Evolutionary conservation across 371 early-diverging fungal species (phyloP), one percentile per base, ranked within the genome.

Genomic region (Mortierella sp.): DNA sequence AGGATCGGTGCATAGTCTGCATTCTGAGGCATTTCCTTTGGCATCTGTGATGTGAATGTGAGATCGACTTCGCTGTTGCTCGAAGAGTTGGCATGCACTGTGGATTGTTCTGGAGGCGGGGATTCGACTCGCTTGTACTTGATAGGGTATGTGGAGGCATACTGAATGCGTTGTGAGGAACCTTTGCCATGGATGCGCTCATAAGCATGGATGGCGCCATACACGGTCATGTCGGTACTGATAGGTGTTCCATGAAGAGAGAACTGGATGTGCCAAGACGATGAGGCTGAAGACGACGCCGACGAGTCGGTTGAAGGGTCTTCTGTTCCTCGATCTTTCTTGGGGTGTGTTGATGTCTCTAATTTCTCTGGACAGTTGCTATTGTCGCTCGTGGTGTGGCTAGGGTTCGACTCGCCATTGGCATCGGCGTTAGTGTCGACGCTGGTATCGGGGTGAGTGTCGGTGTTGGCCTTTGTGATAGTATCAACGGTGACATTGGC

Each of bases 161-260:
- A 89, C 18, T 83, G 70, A 27, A 74, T 82, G 31, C 86, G 80
- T 7, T 65, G 57, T 1, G 71, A 57, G 14, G 71, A 54, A 30
- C 58, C 43, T 28, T 56, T 62, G 26, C 69, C 68, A 49, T 64
- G 71, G 64, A 59, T 70, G 38, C 70, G 71, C 54, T 86, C 84
- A 39, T 84, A 83, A 18, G 82, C 81, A 52, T 87, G 89, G 10
- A 87, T 82, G 10, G 89, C 89, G 27, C 86, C 86, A 67, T 89
- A 89, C 0, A 89, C 82, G 3, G 88, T 87, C n/a, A 74, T 83
- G 19, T 87, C 84, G 3, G 82, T 86, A n/a, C 71, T 67, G 34
- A 89, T 76, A 2, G 82, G 79, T 1, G 71, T 71, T 8, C 80
- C 85, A n/a, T 83, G 80, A 31, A 87, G 53, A 1, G 81, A 82